A percentile compares a stretch with the other conserved stretches of the same genome.
These are phyloP conservation scores for Podila minutissima DNA, from an alignment of 192 early-diverging fungal species.

Conservation along the genomic window DNA sequence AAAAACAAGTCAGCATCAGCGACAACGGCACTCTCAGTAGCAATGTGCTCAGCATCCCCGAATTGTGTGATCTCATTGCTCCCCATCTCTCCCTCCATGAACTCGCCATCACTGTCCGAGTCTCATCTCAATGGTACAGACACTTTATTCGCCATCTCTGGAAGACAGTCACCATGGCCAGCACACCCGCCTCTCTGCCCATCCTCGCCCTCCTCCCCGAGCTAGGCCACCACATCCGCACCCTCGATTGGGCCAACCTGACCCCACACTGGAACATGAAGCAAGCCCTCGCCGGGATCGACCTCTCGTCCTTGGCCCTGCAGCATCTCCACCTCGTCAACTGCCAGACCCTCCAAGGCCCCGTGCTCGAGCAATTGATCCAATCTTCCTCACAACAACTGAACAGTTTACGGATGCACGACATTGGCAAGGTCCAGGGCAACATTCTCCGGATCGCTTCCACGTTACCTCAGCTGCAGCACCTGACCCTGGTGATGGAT, in stretches of 20 bases:
- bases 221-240: constrained; percentile 26
- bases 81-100: constrained; percentile 11
- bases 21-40: neutral
- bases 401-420: neutral
- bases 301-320: neutral
- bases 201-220: constrained; percentile 21
- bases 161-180: constrained; percentile 19
- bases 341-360: neutral
- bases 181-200: neutral
- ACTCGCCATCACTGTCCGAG: constrained; percentile 22
- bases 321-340: neutral
- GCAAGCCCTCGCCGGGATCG: neutral
- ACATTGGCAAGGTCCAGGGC: neutral
- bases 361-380: neutral
- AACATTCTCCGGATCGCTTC: neutral
- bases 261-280: neutral
- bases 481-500: neutral
- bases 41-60: constrained; percentile 19
- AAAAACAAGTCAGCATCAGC: neutral
- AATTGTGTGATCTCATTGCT: constrained; percentile 38
- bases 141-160: constrained; percentile 34
- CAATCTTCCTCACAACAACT: neutral
- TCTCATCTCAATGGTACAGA: constrained; percentile 23
- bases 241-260: neutral
- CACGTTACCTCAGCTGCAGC: neutral